A percentile compares a stretch with the other conserved stretches of the same genome.
Evolutionary conservation across 179 eudicot species (phyloP).

Genomic region (Beta corolliflora): DNA sequence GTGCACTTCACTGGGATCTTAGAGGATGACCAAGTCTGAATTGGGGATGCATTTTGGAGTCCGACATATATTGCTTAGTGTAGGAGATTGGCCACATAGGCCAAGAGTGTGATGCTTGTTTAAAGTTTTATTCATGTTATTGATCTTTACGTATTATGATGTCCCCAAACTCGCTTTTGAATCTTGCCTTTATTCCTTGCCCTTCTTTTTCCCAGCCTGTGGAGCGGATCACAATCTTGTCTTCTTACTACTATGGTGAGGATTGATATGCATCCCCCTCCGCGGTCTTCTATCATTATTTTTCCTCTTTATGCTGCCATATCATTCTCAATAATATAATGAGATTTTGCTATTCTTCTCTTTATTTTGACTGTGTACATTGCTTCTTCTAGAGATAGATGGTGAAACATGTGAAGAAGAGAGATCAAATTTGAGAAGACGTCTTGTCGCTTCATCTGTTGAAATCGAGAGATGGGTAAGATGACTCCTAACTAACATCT

Average conservation of each 20-base stretch:
- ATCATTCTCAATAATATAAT: background rate
- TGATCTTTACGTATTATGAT: background rate
- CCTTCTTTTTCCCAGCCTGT: conserved; percentile 56
- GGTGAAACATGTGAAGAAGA: conserved; percentile 79
- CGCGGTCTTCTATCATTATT: background rate
- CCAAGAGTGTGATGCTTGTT: background rate
- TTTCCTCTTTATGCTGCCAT: background rate
- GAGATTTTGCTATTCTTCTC: background rate
- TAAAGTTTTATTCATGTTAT: background rate
- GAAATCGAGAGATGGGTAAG: conserved; percentile 93
- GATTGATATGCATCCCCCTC: conserved; percentile 1
- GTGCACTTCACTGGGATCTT: background rate
- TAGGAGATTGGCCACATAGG: background rate
- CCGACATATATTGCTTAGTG: background rate
- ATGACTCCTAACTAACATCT: conserved; percentile 3
- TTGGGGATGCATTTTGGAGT: background rate
- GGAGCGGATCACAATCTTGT: conserved; percentile 82
- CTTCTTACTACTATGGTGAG: conserved; percentile 97
- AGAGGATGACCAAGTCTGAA: background rate
- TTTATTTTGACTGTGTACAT: conserved; percentile 7
- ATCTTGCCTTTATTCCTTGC: conserved; percentile 1
- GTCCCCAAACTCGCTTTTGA: background rate
- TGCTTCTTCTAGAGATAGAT: conserved; percentile 57
- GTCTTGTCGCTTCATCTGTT: conserved; percentile 72
- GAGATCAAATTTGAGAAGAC: conserved; percentile 62